Conservation (phyloP, 2,329 filamentous ascomycete genomes). For the Curvularia eragrostidis region DNA sequence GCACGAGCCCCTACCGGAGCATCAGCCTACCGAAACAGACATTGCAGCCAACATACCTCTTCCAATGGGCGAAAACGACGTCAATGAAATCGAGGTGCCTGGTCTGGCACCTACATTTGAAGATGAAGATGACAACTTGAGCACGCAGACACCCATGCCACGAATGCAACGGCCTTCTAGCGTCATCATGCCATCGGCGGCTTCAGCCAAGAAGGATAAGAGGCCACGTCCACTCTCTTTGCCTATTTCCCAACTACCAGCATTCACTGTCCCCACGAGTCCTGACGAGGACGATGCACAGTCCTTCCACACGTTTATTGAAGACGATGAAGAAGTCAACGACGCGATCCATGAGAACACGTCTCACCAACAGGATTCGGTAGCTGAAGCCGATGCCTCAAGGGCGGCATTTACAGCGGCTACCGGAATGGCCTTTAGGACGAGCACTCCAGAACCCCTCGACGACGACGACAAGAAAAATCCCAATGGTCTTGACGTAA, state of each 20-base stretch:
- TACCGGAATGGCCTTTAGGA: slow-evolving; percentile 40
- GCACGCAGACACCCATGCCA: slow-evolving; percentile 35
- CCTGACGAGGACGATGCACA: slow-evolving; percentile 4
- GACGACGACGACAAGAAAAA: slow-evolving; percentile 20
- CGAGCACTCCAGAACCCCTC: slow-evolving; percentile 28
- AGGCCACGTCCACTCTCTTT: slow-evolving; percentile 42
- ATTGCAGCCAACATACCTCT: slow-evolving; percentile 70
- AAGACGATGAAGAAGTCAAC: neutral
- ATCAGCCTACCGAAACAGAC: slow-evolving; percentile 53
- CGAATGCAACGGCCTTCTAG: slow-evolving; percentile 38
- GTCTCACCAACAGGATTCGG: slow-evolving; percentile 12
- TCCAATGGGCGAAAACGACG: slow-evolving; percentile 70
- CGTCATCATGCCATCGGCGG: slow-evolving; percentile 37
- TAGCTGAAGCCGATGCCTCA: slow-evolving; percentile 31
- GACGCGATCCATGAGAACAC: slow-evolving; percentile 18
- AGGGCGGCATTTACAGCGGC: slow-evolving; percentile 45
- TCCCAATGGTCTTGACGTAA: slow-evolving; percentile 27
- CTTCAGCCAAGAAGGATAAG: slow-evolving; percentile 26
- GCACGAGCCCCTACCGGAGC: slow-evolving; percentile 48
- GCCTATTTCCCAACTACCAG: slow-evolving; percentile 32
- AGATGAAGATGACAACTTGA: slow-evolving; percentile 46
- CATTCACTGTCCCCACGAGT: slow-evolving; percentile 27
- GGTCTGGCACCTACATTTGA: slow-evolving; percentile 73
- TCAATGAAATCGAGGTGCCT: slow-evolving; percentile 81
- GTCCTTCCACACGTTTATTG: neutral